phyloP scores from a whole-genome alignment of 225 moss, liverwort and hornwort species.

The Pseudisothecium myosuroides region DNA sequence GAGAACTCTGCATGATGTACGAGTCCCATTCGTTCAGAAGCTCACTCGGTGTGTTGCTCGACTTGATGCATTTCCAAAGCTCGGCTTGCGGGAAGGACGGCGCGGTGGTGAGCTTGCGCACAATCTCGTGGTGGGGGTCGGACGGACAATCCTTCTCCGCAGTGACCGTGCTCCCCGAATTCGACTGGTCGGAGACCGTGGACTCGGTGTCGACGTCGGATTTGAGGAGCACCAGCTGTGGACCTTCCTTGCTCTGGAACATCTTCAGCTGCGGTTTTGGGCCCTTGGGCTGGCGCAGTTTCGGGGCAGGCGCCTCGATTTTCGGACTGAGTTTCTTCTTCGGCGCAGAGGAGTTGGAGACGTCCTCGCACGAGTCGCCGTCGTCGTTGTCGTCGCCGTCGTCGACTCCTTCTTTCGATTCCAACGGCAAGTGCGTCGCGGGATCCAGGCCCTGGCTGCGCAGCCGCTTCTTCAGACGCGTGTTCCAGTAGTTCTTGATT shows the following conservation, averaged over 20 bases:
- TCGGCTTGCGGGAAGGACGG: constrained; percentile 24
- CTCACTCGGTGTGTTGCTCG: background rate
- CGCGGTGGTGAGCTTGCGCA: background rate
- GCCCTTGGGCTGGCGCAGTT: constrained; percentile 18
- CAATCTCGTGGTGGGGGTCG: background rate
- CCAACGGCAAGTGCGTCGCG: constrained; percentile 51
- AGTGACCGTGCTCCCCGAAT: constrained; percentile 22
- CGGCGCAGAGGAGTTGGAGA: background rate
- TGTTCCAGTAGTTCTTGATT: constrained; percentile 96
- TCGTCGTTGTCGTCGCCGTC: background rate
- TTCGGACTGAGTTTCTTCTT: background rate
- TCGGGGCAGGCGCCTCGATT: background rate
- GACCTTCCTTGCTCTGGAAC: constrained; percentile 12
- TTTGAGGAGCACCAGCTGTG: background rate
- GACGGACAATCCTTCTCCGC: background rate
- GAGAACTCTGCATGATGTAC: background rate
- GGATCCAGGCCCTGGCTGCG: constrained; percentile 69
- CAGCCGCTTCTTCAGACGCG: constrained; percentile 74
- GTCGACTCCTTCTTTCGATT: background rate
- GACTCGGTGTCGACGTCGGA: background rate
- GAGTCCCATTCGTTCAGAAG: constrained; percentile 11
- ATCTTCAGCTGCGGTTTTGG: constrained; percentile 25
- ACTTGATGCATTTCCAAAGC: constrained; percentile 22
- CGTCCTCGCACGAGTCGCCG: background rate
- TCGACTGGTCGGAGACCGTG: background rate